Evolutionary conservation across 192 early-diverging fungal species (phyloP).

Genomic region (Linnemannia schmuckeri): DNA sequence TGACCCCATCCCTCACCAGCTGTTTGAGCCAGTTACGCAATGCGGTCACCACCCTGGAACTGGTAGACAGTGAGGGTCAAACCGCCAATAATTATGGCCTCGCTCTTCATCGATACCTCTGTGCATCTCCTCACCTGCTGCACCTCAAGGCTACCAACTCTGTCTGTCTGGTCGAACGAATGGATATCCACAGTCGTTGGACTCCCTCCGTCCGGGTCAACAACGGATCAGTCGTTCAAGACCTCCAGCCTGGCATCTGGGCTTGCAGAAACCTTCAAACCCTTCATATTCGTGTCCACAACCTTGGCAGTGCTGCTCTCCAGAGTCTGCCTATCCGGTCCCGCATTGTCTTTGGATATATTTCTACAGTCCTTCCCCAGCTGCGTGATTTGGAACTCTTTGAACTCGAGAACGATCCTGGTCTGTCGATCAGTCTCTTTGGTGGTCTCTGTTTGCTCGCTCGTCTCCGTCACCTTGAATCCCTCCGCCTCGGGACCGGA

Average conservation of each 20-base stretch:
- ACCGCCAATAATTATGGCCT: not conserved
- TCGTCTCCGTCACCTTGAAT: not conserved
- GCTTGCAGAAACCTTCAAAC: not conserved
- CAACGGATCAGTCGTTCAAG: not conserved
- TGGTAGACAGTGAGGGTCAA: not conserved
- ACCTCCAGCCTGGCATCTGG: not conserved
- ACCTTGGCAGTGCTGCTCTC: not conserved
- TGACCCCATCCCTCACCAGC: not conserved
- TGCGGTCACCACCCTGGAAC: not conserved
- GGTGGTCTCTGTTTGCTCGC: not conserved
- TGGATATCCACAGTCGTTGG: not conserved
- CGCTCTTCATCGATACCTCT: not conserved
- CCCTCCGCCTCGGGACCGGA: not conserved
- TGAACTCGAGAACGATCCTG: constrained; percentile 1
- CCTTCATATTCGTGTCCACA: not conserved
- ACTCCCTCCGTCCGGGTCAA: not conserved
- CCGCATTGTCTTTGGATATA: not conserved
- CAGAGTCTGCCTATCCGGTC: not conserved
- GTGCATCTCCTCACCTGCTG: not conserved
- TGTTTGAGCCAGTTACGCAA: not conserved
- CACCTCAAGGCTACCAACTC: not conserved
- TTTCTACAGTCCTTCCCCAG: not conserved
- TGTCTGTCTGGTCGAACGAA: not conserved
- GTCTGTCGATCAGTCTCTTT: not conserved
- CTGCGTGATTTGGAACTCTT: not conserved